These are phyloP conservation scores for Scedosporium boydii DNA, from an alignment of 2,329 filamentous ascomycete species.

Conservation along the genomic window DNA sequence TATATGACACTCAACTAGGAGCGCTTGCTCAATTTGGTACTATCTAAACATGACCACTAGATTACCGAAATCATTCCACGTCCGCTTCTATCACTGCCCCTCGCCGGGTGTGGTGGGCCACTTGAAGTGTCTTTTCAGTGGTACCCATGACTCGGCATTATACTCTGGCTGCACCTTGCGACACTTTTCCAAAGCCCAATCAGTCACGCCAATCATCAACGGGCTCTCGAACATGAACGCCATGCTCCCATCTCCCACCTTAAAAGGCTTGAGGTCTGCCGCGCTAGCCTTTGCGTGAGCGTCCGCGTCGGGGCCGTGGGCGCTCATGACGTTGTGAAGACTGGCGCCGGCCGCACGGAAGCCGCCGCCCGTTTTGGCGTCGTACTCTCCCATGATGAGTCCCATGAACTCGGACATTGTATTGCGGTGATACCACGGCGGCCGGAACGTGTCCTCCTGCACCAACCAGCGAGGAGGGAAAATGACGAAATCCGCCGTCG, in stretches of 20 bases:
- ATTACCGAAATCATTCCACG: too few species aligned
- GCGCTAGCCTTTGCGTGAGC: constrained; percentile 47
- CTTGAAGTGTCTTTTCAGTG: constrained; percentile 53
- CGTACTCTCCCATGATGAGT: constrained; percentile 45
- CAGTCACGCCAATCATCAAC: constrained; percentile 61
- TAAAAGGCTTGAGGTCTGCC: constrained; percentile 41
- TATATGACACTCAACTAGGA: not conserved
- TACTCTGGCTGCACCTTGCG: constrained; percentile 56
- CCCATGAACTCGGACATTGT: constrained; percentile 59
- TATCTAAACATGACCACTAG: too few species aligned
- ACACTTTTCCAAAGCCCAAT: constrained; percentile 56
- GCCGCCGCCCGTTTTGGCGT: constrained; percentile 50
- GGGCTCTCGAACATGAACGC: constrained; percentile 61
- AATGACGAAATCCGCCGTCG: constrained; percentile 62
- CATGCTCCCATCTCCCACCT: constrained; percentile 51
- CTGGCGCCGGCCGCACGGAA: constrained; percentile 51
- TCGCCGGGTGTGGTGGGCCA: constrained; percentile 22
- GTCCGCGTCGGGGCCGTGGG: constrained; percentile 50
- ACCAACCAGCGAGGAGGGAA: constrained; percentile 66
- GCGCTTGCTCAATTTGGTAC: too few species aligned
- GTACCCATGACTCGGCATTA: constrained; percentile 72
- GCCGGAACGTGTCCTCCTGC: constrained; percentile 59
- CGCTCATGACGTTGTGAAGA: constrained; percentile 63
- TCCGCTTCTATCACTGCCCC: not conserved
- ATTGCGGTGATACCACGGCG: constrained; percentile 65